Conservation (phyloP, 2,329 filamentous ascomycete species). For the Coleophoma cylindrospora region DNA sequence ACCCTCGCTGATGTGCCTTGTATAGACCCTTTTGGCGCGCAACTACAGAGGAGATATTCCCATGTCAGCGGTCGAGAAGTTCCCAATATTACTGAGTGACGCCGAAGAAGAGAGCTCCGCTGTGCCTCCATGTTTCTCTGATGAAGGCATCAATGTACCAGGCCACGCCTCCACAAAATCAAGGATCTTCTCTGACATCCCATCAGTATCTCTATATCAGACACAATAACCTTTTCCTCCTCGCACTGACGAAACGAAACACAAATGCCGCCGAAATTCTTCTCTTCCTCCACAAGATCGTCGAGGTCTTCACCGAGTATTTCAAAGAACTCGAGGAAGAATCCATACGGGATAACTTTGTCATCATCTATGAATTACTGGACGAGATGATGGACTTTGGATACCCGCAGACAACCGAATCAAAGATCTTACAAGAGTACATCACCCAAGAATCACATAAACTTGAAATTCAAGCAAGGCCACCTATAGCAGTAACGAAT, state of each 20-base stretch:
- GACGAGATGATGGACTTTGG: constrained; percentile 99
- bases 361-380: constrained; percentile 96
- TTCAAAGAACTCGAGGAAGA: constrained; percentile 99
- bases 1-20: constrained; percentile 13
- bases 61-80: constrained; percentile 98
- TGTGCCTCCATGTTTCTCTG: constrained; percentile 94
- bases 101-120: constrained; percentile 98
- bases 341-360: constrained; percentile 98
- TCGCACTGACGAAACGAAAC: constrained; percentile 96
- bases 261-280: constrained; percentile 98
- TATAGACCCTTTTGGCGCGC: constrained; percentile 89
- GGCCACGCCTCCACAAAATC: too few species aligned
- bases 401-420: constrained; percentile 96
- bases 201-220: constrained; percentile 93
- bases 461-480: constrained; percentile 90
- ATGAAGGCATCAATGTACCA: constrained; percentile 91
- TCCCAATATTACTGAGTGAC: constrained; percentile 91
- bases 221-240: constrained; percentile 98
- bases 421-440: constrained; percentile 98
- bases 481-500: constrained; percentile 96
- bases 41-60: constrained; percentile 98
- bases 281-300: constrained; percentile 94
- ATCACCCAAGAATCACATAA: constrained; percentile 99
- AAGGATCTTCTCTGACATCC: constrained; percentile 8
- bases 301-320: constrained; percentile 99